Base-by-base conservation (phyloP, 345 rosid genomes). In the Excoecaria cochinchinensis region DNA sequence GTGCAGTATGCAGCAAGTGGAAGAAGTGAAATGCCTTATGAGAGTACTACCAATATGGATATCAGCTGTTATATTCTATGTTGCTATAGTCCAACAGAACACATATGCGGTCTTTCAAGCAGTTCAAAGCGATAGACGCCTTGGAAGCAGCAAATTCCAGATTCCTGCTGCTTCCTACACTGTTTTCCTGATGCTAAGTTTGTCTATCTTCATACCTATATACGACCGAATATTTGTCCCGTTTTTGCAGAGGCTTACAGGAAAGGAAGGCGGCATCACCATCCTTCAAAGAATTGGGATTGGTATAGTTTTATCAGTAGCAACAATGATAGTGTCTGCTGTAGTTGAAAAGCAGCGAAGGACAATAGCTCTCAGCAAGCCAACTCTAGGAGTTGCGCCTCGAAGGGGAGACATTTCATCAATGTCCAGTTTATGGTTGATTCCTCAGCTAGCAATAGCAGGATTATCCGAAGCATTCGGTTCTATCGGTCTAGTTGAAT, bases 1-100 rank as follows among this genome's bases (percentile, higher is more conserved):
- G 25, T 87, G 88, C 80, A 85, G 84, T 17, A 40, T 87, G 84
- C 90, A 85, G 81, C 88, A 87, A 76, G 86, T 85, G 47, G 90
- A 87, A 76, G 90, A 85, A 81, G 67, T 74, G 73, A 87, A 87
- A 78, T 87, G 90, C 82, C 11, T 87, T 44, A 24, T 80, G 38
- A 85, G 86, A 70, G 86, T 87, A 48, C 3, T 87, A 50, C 90
- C 90, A 0, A 81, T 85, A 67, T 87, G 90, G 88, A 62, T 66
- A 65, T 38, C 90, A 5, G 82, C 56, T 12, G 12, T 81, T 63
- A 3, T 87, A 8, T 85, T 72, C 73, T 77, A 76, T 52, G 9
- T 77, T 16, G 69, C 73, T 4, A 56, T 85, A 68, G 81, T 77
- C 55, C 88, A 87, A 71, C 88, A 85, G 70, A 38, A 81, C 19